These are phyloP conservation scores for Akebia trifoliata DNA, from an alignment of 164 flowering plant species.

Conservation along the genomic window DNA sequence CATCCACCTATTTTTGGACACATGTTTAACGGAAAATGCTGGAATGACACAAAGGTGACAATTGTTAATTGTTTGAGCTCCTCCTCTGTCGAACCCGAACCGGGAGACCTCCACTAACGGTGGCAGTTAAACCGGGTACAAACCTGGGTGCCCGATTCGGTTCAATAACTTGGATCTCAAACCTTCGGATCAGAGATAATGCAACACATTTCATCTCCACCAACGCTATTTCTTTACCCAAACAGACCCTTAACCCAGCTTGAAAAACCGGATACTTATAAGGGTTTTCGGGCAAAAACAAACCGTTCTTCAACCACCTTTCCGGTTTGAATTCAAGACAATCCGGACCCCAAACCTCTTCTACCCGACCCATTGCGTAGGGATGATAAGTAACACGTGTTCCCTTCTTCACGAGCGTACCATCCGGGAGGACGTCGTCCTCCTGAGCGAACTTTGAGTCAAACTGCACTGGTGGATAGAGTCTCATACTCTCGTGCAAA, in stretches of 20 bases:
- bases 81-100: slow-evolving; percentile 28
- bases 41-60: too few relatives aligned
- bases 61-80: not conserved
- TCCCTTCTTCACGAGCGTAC: slow-evolving; percentile 51
- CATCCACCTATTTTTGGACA: too few relatives aligned
- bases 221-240: slow-evolving; percentile 65
- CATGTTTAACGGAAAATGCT: too few relatives aligned
- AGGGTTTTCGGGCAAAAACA: slow-evolving; percentile 40
- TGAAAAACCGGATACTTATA: slow-evolving; percentile 69
- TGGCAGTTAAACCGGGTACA: slow-evolving; percentile 66
- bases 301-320: slow-evolving; percentile 63
- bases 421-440: slow-evolving; percentile 73
- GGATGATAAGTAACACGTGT: slow-evolving; percentile 79
- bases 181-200: slow-evolving; percentile 37
- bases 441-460: slow-evolving; percentile 60
- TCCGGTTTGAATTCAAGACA: slow-evolving; percentile 61
- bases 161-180: slow-evolving; percentile 29
- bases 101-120: slow-evolving; percentile 56
- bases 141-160: slow-evolving; percentile 28
- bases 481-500: slow-evolving; percentile 59
- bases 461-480: slow-evolving; percentile 81
- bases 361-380: slow-evolving; percentile 96
- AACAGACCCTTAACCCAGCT: slow-evolving; percentile 56
- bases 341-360: slow-evolving; percentile 68
- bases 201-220: slow-evolving; percentile 53